These are phyloP conservation scores for Tylopilus sp. DNA, from an alignment of 768 basidiomycete genomes.

Conservation along the genomic window DNA sequence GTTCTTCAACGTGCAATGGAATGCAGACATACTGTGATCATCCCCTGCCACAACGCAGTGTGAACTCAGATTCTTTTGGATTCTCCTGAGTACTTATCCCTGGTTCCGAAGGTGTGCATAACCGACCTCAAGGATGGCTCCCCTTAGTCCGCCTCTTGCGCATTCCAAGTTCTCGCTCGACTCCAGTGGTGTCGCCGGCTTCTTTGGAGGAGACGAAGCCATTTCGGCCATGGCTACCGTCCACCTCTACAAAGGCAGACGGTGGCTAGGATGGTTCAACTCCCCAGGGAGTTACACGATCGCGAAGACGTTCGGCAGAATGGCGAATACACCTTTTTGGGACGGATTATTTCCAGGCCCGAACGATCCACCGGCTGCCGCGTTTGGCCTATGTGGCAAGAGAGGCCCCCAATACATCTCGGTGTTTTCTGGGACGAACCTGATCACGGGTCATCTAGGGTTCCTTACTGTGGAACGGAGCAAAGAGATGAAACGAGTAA, in stretches of 20 bases:
- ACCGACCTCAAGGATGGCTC: conserved; percentile 6
- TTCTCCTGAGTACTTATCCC: neutral
- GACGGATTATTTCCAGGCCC: conserved; percentile 31
- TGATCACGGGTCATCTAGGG: conserved; percentile 24
- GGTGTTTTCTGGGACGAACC: conserved; percentile 26
- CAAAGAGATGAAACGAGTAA: neutral
- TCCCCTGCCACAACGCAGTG: neutral
- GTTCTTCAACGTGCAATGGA: neutral
- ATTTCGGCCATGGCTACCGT: conserved; percentile 27
- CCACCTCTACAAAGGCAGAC: conserved; percentile 21
- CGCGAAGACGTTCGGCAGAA: conserved; percentile 31
- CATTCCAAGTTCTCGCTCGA: conserved; percentile 22
- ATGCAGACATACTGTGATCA: neutral
- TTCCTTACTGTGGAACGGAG: conserved; percentile 21
- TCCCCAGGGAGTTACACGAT: conserved; percentile 33
- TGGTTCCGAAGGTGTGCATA: neutral
- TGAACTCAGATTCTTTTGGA: neutral
- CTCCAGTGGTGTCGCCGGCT: conserved; percentile 30
- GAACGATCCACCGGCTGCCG: conserved; percentile 21
- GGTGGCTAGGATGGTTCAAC: conserved; percentile 36
- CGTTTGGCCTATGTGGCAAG: conserved; percentile 29
- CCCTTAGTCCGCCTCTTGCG: conserved; percentile 10
- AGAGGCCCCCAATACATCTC: conserved; percentile 27
- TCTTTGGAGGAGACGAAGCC: conserved; percentile 37
- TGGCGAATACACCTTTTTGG: conserved; percentile 32